Evolutionary conservation across 78 protist genomes (phyloP), one percentile per base, ranked within the genome.

Genomic region (Dictyostelium intermedium): DNA sequence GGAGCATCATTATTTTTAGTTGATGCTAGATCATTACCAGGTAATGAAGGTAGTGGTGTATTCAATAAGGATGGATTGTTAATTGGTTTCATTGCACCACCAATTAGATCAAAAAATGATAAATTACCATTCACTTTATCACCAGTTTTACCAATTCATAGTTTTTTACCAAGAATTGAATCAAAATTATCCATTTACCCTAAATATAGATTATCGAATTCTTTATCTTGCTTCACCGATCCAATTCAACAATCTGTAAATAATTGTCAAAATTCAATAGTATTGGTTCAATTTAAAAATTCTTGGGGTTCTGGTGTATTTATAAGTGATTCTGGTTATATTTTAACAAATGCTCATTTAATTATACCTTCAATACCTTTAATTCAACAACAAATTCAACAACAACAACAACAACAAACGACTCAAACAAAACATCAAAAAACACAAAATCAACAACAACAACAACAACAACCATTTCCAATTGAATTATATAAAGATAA

Each of bases 291-390:
- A 80, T 89, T 89, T 34, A 89, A 89, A 69, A 74, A 74, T 35
- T 79, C 94, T 14, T 89, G 94, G 94, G 94, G 94, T 63, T 80
- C 87, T 9, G 94, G 94, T 56, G 94, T 89, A 30, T 30, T 89
- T 7, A 89, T 89, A 18, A 79, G 86, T 25, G 78, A 41, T 5
- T 69, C 53, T 69, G 94, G 94, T 35, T 89, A 77, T 25, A 37
- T 89, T 7, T 43, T 89, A 35, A 89, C 94, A 25, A 89, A 89
- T 80, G 94, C 94, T 9, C 94, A 89, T 89, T 35, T 89, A 47
- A 53, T 89, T 8, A 81, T 77, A 34, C 94, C 94, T 20, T 80
- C 94, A 1, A 87, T 87, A 20, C 84, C 93, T 10, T 18, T 53
- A 60, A 7, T 89, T 6, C 83, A 60, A 18, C 79, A 72, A 32